phyloP scores from a whole-genome alignment of 805 yeast species.

The Schizosaccharomyces octosporus region DNA sequence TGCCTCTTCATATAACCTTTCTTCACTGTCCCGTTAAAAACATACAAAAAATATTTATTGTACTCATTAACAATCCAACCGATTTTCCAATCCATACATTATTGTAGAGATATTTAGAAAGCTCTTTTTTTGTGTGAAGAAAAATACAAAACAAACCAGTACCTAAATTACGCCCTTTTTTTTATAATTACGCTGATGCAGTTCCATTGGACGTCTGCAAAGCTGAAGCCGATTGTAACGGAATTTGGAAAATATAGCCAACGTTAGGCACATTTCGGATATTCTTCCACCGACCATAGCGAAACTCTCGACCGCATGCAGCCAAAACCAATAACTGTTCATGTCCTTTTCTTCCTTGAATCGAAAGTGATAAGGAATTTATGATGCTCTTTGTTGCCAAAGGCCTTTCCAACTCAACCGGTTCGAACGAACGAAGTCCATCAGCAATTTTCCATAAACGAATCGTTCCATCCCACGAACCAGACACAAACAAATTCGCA shows the following conservation, averaged over 20 bases:
- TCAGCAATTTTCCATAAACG: constrained; percentile 56
- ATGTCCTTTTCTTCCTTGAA: neutral
- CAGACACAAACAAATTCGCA: constrained; percentile 60
- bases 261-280: neutral
- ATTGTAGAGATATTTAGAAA: no score
- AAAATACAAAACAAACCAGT: no score
- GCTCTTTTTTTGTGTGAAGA: no score
- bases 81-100: no score
- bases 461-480: constrained; percentile 65
- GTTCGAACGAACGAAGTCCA: constrained; percentile 34
- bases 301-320: neutral
- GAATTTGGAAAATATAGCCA: neutral
- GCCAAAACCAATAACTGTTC: neutral
- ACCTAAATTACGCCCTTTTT: neutral
- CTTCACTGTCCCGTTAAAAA: no score
- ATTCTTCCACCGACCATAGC: neutral
- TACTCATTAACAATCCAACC: no score
- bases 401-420: constrained; percentile 31
- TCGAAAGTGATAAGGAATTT: constrained; percentile 2
- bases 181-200: neutral
- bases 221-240: neutral
- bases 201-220: neutral
- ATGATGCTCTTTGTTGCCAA: constrained; percentile 10
- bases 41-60: no score
- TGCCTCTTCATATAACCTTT: no score